These are phyloP conservation scores for Santalum album DNA, from an alignment of 164 flowering plant genomes.

Conservation along the genomic window DNA sequence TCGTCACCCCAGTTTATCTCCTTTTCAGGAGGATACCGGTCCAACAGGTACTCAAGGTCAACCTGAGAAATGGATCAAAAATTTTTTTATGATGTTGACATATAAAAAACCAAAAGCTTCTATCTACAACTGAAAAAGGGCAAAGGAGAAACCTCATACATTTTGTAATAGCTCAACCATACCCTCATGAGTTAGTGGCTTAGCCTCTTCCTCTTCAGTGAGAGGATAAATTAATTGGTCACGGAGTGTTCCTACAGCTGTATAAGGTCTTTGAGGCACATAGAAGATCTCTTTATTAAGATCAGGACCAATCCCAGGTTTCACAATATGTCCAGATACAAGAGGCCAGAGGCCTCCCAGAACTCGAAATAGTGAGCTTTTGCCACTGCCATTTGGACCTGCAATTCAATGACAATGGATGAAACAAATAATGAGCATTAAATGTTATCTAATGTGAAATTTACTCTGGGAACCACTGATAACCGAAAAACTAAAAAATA, in stretches of 20 bases:
- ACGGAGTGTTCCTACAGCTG: slow-evolving; percentile 95
- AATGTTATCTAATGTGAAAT: no score
- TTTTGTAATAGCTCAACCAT: slow-evolving; percentile 92
- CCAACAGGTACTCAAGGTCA: slow-evolving; percentile 89
- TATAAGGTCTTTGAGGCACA: slow-evolving; percentile 98
- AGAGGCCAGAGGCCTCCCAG: slow-evolving; percentile 99
- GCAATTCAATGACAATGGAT: slow-evolving; percentile 10
- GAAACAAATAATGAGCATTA: no score
- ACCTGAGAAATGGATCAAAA: slow-evolving; percentile 39
- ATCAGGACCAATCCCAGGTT: slow-evolving; percentile 97
- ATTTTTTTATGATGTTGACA: background rate
- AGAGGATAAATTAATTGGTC: slow-evolving; percentile 99
- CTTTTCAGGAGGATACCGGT: slow-evolving; percentile 82
- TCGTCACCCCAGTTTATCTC: slow-evolving; percentile 99
- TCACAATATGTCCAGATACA: slow-evolving; percentile 86
- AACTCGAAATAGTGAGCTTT: slow-evolving; percentile 97
- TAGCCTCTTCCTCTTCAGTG: slow-evolving; percentile 61
- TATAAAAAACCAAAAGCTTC: background rate
- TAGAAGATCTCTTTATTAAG: slow-evolving; percentile 96
- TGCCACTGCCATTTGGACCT: slow-evolving; percentile 99
- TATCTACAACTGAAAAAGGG: slow-evolving; percentile 3
- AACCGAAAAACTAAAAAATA: no score
- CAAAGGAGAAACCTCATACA: slow-evolving; percentile 31
- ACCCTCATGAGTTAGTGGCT: slow-evolving; percentile 62
- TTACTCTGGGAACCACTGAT: no score